Evolutionary conservation across 148 eudicot species (phyloP).

Genomic region (Chenopodium album): DNA sequence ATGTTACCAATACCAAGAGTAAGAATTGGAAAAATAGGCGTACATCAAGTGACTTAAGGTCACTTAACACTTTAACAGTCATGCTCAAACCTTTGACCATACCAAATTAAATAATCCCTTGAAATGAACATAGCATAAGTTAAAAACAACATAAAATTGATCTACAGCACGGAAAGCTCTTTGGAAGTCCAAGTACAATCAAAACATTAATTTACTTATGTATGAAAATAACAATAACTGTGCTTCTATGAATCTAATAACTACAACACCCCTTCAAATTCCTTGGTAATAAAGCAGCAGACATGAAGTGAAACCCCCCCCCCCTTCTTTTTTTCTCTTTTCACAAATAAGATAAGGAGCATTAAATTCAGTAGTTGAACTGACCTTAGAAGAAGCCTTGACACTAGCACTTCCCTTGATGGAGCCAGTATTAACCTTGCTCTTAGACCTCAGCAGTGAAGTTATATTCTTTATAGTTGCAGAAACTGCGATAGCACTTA

Average conservation of each 20-base stretch:
- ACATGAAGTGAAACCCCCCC: not conserved
- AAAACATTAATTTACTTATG: not conserved
- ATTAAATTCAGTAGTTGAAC: conserved; percentile 7
- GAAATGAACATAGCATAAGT: not conserved
- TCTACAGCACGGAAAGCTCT: not conserved
- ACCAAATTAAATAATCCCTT: not conserved
- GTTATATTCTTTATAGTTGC: conserved; percentile 90
- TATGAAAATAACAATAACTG: not conserved
- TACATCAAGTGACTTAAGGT: not conserved
- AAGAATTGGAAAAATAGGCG: not conserved
- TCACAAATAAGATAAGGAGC: not conserved
- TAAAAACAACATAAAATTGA: not conserved
- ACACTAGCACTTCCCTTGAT: conserved; percentile 61
- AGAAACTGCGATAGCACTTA: conserved; percentile 96
- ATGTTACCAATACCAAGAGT: not conserved
- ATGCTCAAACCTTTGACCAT: not conserved
- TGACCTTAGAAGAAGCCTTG: conserved; percentile 89
- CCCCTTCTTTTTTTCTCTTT: too few species aligned
- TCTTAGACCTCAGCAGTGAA: conserved; percentile 61
- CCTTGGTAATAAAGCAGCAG: conserved; percentile 4
- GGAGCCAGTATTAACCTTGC: conserved; percentile 53
- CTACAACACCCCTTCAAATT: not conserved
- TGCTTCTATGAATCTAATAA: not conserved
- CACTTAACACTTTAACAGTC: not conserved
- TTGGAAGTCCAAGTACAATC: not conserved